Percentiles rank a stretch among this genome's conserved stretches.
Evolutionary conservation across 2,329 filamentous ascomycete species (phyloP).

Genomic region (Zasmidium cellare): DNA sequence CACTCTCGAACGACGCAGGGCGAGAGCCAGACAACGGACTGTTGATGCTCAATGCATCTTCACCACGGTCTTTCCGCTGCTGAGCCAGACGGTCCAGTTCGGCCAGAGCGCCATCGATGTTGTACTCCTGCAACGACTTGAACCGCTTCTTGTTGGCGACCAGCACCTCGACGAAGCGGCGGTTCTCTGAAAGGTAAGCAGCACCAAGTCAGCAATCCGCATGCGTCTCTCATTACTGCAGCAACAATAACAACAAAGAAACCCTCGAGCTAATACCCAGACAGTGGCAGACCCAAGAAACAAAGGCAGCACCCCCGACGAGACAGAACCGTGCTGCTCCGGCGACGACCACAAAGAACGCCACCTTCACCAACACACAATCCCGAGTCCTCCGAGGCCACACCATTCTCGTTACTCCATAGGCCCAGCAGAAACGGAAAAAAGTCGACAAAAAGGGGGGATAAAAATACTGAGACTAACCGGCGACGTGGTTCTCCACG

Average conservation of each 20-base stretch:
- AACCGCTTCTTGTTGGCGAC: slow-evolving; percentile 79
- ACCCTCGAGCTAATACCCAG: background rate
- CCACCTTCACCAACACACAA: background rate
- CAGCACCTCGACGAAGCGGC: slow-evolving; percentile 76
- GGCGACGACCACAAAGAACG: slow-evolving; percentile 5
- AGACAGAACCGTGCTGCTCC: background rate
- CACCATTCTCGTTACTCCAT: background rate
- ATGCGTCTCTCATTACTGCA: background rate
- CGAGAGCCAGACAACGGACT: slow-evolving; percentile 28
- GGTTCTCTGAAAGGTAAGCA: slow-evolving; percentile 61
- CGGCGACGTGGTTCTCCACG: slow-evolving; percentile 70
- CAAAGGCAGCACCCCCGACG: background rate
- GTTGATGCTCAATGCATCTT: slow-evolving; percentile 30
- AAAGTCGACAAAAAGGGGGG: background rate
- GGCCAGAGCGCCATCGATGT: slow-evolving; percentile 85
- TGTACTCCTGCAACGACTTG: slow-evolving; percentile 81
- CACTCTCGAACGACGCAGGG: slow-evolving; percentile 67
- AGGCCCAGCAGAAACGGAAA: no score
- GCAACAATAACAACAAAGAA: background rate
- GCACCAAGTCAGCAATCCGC: slow-evolving; percentile 5
- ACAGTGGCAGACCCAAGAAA: background rate
- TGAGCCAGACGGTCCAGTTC: slow-evolving; percentile 82
- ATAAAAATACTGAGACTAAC: slow-evolving; percentile 22
- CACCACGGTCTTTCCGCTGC: slow-evolving; percentile 57
- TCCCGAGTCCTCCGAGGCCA: background rate